Evolutionary conservation across 75 land plant species (phyloP).

Genomic region (Isoetes taiwanensis): DNA sequence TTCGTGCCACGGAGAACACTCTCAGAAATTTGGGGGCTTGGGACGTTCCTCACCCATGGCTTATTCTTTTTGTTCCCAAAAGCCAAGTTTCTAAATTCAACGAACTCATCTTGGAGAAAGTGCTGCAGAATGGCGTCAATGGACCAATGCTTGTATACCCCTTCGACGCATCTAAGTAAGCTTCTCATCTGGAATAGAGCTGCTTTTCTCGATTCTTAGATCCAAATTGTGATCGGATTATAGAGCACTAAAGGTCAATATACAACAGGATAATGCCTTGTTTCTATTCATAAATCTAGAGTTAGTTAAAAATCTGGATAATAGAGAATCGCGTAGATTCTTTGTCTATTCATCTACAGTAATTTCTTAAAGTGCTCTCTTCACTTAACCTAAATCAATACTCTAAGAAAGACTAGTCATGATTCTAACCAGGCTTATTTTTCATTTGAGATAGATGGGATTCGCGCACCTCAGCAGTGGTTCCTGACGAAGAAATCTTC

Average conservation of each 20-base stretch:
- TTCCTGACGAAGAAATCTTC: conserved; percentile 55
- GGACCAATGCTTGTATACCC: conserved; percentile 62
- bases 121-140: conserved; percentile 43
- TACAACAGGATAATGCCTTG: neutral
- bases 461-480: conserved; percentile 39
- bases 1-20: conserved; percentile 38
- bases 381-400: neutral
- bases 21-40: conserved; percentile 40
- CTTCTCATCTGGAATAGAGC: neutral
- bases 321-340: too few species aligned
- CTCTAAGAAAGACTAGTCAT: neutral
- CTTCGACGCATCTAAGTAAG: conserved; percentile 45
- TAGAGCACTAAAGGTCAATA: neutral
- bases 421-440: neutral
- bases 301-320: neutral
- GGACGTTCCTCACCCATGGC: conserved; percentile 77
- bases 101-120: conserved; percentile 28
- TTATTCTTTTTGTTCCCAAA: conserved; percentile 45
- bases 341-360: too few species aligned
- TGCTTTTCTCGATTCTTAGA: neutral
- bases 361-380: neutral
- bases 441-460: conserved; percentile 29
- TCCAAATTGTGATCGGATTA: neutral
- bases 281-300: neutral
- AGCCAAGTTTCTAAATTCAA: conserved; percentile 41